Evolutionary conservation across 306 rosid species (phyloP).

Genomic region (Betula pendula): DNA sequence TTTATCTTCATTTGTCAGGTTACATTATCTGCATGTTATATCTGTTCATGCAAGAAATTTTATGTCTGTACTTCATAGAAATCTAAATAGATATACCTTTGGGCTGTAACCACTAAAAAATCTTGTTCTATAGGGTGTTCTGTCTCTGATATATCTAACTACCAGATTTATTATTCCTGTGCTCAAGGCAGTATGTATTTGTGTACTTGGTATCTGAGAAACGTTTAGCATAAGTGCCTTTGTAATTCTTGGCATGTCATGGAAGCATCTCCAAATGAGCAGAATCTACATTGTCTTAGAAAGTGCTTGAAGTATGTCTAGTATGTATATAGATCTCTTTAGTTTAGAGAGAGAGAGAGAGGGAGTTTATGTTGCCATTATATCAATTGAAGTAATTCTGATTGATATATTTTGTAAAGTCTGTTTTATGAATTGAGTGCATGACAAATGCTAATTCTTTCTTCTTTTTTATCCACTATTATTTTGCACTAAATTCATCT

Average conservation of each 20-base stretch:
- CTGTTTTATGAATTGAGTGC: neutral
- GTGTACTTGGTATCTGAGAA: neutral
- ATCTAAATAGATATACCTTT: neutral
- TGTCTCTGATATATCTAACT: neutral
- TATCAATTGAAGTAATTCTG: neutral
- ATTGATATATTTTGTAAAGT: neutral
- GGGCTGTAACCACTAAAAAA: neutral
- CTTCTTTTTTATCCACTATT: neutral
- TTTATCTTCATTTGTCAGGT: slow-evolving; percentile 8
- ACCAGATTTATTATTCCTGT: neutral
- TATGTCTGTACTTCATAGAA: neutral
- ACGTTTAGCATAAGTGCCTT: neutral
- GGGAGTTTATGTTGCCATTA: neutral
- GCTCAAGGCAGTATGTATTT: neutral
- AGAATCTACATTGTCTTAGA: neutral
- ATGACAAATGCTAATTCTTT: neutral
- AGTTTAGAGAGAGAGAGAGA: neutral
- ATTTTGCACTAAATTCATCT: neutral
- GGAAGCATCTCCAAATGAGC: neutral
- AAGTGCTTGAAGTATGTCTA: neutral
- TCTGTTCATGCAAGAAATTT: neutral
- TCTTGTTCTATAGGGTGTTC: neutral
- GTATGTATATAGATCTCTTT: neutral
- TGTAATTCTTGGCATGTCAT: neutral
- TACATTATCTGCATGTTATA: neutral